Evolutionary conservation across 2,329 filamentous ascomycete species (phyloP), one percentile per base, ranked within the genome.

Genomic region (Scorias spongiosa): DNA sequence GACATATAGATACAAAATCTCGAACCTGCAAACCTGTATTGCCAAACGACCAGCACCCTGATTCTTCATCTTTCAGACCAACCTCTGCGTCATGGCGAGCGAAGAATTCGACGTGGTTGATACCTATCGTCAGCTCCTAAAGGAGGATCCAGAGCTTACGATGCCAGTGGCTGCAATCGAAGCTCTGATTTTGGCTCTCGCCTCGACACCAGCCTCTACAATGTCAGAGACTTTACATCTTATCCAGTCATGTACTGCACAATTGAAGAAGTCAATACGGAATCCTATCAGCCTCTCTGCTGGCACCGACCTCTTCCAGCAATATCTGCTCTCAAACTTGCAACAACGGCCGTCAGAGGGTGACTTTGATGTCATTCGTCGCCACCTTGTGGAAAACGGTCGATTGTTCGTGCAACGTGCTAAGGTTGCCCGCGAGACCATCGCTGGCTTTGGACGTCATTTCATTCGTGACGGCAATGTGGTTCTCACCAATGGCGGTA

Each of bases 121-220:
- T 44, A 75, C 76, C 40, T 84, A 84, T 67, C 71, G 75, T 55
- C 65, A 69, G 41, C 72, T 83, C 41, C 72, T 84, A 47, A 59
- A 59, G 46, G 71, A 75, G 42, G 87, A 96, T 61, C 74, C 82
- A 10, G 84, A 93, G 49, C 74, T 96, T 43, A 95, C 89, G 30
- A 95, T 94, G 77, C 88, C 91, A 49, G 84, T 98, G 44, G 91
- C 91, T 15, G 87, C 88, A 46, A 94, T 94, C 59, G 85, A 93
- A 66, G 80, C 87, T 26, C 74, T 98, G 47, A 91, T 96, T 53
- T 78, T 82, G 58, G 81, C 91, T 48, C 82, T 96, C 47, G 80
- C 81, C 57, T 75, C 82, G 50, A 83, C 80, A 39, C 79, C 80
- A 49, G 81, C 86, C 6, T 83, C 80, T 17, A 98, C 91, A 46